Conservation (phyloP, 73 alveolate genomes). For the Blepharisma stoltei region DNA sequence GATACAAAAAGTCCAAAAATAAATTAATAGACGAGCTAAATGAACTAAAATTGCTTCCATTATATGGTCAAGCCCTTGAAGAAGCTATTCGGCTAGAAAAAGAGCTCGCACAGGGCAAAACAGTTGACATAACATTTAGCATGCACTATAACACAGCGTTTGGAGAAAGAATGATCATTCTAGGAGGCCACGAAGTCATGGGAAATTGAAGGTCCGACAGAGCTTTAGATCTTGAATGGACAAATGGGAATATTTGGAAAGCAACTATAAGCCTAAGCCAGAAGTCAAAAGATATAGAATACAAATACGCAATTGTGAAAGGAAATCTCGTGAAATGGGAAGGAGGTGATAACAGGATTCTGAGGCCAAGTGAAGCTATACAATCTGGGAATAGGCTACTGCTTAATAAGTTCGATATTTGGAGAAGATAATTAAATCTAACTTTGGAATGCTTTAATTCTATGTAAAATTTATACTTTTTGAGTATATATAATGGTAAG, state of each 20-base stretch:
- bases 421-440: background rate
- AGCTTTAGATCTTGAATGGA: conserved; percentile 20
- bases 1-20: too few relatives aligned
- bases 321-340: background rate
- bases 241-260: conserved; percentile 22
- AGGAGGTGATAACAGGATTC: background rate
- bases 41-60: too few relatives aligned
- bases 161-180: background rate
- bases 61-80: too few relatives aligned
- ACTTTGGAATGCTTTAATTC: too few relatives aligned
- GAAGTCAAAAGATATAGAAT: background rate
- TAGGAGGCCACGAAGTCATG: background rate
- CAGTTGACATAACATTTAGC: background rate
- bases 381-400: background rate
- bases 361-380: background rate
- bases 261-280: background rate
- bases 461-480: too few relatives aligned
- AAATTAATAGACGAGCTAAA: too few relatives aligned
- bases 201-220: background rate
- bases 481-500: too few relatives aligned
- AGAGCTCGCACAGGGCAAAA: too few relatives aligned
- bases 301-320: conserved; percentile 3
- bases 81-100: too few relatives aligned
- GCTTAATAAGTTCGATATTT: background rate
- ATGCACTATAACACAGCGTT: background rate